Conservation (phyloP, 2,329 filamentous ascomycete species). For the Samsoniella hepiali region DNA sequence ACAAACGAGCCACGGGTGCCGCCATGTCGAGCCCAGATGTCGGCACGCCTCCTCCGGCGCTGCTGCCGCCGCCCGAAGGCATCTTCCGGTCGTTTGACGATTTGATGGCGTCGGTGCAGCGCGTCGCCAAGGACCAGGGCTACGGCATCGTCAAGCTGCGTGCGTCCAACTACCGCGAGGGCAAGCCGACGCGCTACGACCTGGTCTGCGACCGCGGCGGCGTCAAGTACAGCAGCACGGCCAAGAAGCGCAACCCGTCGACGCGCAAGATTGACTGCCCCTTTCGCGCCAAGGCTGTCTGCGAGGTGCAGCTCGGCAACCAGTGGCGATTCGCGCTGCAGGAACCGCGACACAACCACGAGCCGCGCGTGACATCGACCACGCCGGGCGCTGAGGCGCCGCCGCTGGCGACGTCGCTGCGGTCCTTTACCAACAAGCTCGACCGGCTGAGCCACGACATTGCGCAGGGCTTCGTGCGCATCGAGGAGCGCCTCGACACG, state of each 20-base stretch:
- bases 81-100: conserved; percentile 60
- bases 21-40: conserved; percentile 23
- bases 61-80: conserved; percentile 56
- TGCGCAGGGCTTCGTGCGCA: conserved; percentile 48
- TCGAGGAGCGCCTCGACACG: conserved; percentile 48
- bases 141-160: conserved; percentile 62
- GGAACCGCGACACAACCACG: conserved; percentile 59
- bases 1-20: conserved; percentile 15
- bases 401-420: conserved; percentile 54
- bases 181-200: conserved; percentile 60
- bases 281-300: conserved; percentile 61
- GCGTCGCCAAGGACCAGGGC: conserved; percentile 59
- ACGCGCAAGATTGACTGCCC: conserved; percentile 63
- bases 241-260: conserved; percentile 62
- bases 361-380: conserved; percentile 53
- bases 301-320: conserved; percentile 59
- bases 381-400: conserved; percentile 56
- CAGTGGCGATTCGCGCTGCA: conserved; percentile 64
- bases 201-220: conserved; percentile 61
- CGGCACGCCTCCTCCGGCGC: conserved; percentile 43
- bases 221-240: conserved; percentile 63
- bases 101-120: conserved; percentile 55
- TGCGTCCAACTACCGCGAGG: conserved; percentile 61
- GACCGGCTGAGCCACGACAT: conserved; percentile 58
- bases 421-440: conserved; percentile 57